Base-by-base conservation (phyloP, 768 basidiomycete species). In the Serpula lacrymans region DNA sequence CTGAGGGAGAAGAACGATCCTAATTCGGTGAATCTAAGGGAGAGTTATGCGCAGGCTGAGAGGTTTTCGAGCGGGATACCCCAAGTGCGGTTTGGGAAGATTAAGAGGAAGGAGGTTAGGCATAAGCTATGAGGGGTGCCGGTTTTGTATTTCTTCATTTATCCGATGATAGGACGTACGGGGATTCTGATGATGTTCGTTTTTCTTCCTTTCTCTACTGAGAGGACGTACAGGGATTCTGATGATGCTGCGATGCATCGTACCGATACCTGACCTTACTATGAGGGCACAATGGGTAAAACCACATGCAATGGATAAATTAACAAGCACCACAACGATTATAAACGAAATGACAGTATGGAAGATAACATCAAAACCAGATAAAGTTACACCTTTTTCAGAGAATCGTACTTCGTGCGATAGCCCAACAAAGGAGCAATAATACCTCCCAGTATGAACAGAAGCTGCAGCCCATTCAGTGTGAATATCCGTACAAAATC, bases 1-100 rank as follows among this genome's bases (percentile, higher is more conserved):
- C 45, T 82, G 46, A 65, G 74, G 27, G 83, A 84, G 50, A 80
- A 74, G 57, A 82, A 82, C 33, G 62, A 78, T 39, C 74, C 77
- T 3, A 80, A 86, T 54, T 75, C 74, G 3, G 75, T 77, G 9
- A 82, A 82, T 49, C 64, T 84, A 11, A 70, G 83, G 33, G 83
- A 86, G 59, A 81, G 78, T 39, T 84, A 83, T 53, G 80, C 77
- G 9, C 84, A 86, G 62, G 82, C 82, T 3, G 77, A 74, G 34
- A 69, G 75, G 36, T 75, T 85, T 52, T 74, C 71, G 4, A 82
- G 74, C 40, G 83, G 82, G 1, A 60, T 78, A 28, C 84, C 84
- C 8, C 26, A 43, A 1, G 56, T 59, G 45, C 73, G 74, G 33
- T 88, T 86, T 48, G 59, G 49, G 17, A 72, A 68, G 55, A 72